Evolutionary conservation across 768 basidiomycete species (phyloP).

Genomic region (Boletus vinaceobasis): DNA sequence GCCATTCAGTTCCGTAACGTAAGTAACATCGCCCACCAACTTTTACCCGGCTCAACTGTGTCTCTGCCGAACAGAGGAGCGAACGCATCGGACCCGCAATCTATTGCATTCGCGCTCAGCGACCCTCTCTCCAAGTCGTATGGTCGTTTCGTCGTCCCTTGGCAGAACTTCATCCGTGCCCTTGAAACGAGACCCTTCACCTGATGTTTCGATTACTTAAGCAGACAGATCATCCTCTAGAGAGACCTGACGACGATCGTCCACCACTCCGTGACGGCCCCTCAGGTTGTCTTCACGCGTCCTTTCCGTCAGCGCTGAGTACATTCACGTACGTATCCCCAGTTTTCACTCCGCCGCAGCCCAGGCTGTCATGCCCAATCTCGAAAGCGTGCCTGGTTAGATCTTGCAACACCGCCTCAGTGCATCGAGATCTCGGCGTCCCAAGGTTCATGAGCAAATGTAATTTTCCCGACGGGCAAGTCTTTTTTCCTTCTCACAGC

Average conservation of each 20-base stretch:
- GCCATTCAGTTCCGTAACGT: conserved; percentile 17
- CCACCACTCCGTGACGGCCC: not conserved
- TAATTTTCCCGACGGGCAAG: not conserved
- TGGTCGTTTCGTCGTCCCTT: conserved; percentile 8
- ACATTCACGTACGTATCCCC: not conserved
- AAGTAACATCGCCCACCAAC: not conserved
- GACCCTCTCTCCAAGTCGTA: not conserved
- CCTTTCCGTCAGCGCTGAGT: not conserved
- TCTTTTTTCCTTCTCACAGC: conserved; percentile 6
- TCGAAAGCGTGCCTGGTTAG: conserved; percentile 21
- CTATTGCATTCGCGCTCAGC: not conserved
- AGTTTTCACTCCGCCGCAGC: not conserved
- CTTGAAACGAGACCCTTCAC: conserved; percentile 19
- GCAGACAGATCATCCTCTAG: not conserved
- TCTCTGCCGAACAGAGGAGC: conserved; percentile 14
- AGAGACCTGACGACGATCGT: not conserved
- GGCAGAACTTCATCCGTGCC: not conserved
- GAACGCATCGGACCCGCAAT: conserved; percentile 13
- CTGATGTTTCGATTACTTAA: conserved; percentile 9
- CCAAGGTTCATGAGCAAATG: conserved; percentile 13
- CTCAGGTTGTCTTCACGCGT: not conserved
- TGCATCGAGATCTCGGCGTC: conserved; percentile 17
- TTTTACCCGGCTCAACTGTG: not conserved
- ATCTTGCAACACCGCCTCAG: conserved; percentile 15
- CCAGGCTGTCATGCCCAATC: conserved; percentile 12